A percentile compares a stretch with the other conserved stretches of the same genome.
Conservation (phyloP, 306 rosid genomes). For the Malus domestica region ASM211411v1 NC_041805.1:8490001-8490500, state of each 20-base stretch:
- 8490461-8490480: slow-evolving; percentile 42
- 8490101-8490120: slow-evolving; percentile 34
- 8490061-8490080: slow-evolving; percentile 94
- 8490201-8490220: slow-evolving; percentile 69
- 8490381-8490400: slow-evolving; percentile 24
- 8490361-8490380: slow-evolving; percentile 26
- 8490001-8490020: slow-evolving; percentile 79
- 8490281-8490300: slow-evolving; percentile 42
- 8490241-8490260: slow-evolving; percentile 70
- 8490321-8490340: slow-evolving; percentile 36
- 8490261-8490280: slow-evolving; percentile 54
- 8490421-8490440: slow-evolving; percentile 21
- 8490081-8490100: slow-evolving; percentile 94
- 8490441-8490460: slow-evolving; percentile 32
- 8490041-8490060: slow-evolving; percentile 85
- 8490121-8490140: not conserved
- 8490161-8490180: not conserved
- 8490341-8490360: slow-evolving; percentile 29
- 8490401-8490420: slow-evolving; percentile 17
- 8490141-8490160: not conserved
- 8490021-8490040: slow-evolving; percentile 85
- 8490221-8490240: slow-evolving; percentile 78
- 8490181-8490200: not conserved
- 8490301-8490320: slow-evolving; percentile 36
- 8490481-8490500: slow-evolving; percentile 30